phyloP scores from a whole-genome alignment of 805 yeast genomes.

The Lachancea mirantina region DNA sequence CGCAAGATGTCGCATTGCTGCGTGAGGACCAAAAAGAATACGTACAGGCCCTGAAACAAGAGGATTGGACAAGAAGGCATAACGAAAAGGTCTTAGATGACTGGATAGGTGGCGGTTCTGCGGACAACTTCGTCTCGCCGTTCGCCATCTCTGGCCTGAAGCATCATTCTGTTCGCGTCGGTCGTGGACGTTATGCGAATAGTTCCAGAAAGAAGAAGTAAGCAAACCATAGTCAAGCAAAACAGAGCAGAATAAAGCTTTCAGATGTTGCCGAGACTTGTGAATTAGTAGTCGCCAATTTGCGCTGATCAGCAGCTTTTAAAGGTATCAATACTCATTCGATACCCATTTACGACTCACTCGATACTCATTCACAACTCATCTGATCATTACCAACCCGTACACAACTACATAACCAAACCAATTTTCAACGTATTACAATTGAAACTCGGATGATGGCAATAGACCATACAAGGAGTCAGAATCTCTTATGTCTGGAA shows the following conservation, averaged over 20 bases:
- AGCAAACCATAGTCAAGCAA: too few species aligned
- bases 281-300: too few species aligned
- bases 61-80: conserved; percentile 77
- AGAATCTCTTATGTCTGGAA: background rate
- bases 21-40: conserved; percentile 96
- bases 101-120: conserved; percentile 83
- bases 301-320: too few species aligned
- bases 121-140: conserved; percentile 85
- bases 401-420: too few species aligned
- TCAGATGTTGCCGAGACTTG: too few species aligned
- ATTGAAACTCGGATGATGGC: too few species aligned
- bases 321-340: too few species aligned
- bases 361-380: too few species aligned
- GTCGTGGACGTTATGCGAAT: conserved; percentile 77
- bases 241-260: too few species aligned
- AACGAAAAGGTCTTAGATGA: conserved; percentile 80
- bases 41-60: conserved; percentile 76
- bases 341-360: too few species aligned
- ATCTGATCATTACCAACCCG: too few species aligned
- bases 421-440: too few species aligned
- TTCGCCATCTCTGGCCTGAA: conserved; percentile 61
- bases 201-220: conserved; percentile 39
- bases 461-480: background rate
- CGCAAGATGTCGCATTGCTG: conserved; percentile 45
- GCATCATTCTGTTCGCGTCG: conserved; percentile 66